Conservation (phyloP, 169 alveolate species). For the Theileria equi region DNA sequence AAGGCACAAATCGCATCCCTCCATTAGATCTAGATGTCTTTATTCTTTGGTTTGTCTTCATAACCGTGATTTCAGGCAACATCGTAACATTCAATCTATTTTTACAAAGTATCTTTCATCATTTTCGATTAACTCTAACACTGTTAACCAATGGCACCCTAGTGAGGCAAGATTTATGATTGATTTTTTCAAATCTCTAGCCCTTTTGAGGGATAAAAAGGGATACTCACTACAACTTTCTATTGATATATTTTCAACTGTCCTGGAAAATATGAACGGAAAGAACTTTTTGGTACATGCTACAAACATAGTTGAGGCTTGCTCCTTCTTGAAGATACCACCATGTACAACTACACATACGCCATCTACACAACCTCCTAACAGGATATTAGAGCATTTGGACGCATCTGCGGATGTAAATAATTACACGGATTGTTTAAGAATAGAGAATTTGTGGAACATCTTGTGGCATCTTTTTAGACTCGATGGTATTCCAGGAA, state of each 20-base stretch:
- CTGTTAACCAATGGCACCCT: conserved; percentile 54
- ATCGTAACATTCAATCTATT: conserved; percentile 20
- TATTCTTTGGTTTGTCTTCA: conserved; percentile 53
- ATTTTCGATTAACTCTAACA: conserved; percentile 29
- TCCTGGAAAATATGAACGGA: conserved; percentile 49
- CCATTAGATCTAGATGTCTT: conserved; percentile 41
- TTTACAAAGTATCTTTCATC: conserved; percentile 39
- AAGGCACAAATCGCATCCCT: conserved; percentile 54
- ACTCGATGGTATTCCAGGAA: conserved; percentile 65
- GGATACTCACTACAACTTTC: conserved; percentile 54
- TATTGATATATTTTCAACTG: conserved; percentile 39
- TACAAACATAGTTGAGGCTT: conserved; percentile 46
- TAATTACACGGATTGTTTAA: not conserved
- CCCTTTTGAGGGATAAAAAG: conserved; percentile 40
- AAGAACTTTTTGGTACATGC: conserved; percentile 49
- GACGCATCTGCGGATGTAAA: not conserved
- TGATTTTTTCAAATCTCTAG: conserved; percentile 49
- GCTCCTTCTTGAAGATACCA: conserved; percentile 41
- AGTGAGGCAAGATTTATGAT: conserved; percentile 57
- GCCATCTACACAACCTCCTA: not conserved
- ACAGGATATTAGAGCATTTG: not conserved
- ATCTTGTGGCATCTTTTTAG: conserved; percentile 59
- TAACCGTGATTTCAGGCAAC: conserved; percentile 50
- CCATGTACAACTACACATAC: not conserved
- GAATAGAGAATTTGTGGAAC: conserved; percentile 37